Evolutionary conservation across 345 rosid genomes (phyloP).

Genomic region (Hevea brasiliensis): DNA sequence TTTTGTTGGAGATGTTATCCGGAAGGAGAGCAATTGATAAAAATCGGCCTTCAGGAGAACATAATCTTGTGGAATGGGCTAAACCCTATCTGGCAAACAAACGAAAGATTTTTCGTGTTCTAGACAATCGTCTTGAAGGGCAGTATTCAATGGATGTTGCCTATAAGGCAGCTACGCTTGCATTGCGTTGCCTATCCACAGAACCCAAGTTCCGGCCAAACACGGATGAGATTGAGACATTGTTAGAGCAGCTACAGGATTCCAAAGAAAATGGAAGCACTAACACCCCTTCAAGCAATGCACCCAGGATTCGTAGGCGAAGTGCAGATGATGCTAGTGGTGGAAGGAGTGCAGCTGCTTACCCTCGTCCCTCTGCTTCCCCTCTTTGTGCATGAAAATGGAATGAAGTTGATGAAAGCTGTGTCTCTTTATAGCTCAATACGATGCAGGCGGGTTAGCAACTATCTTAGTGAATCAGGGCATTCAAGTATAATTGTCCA

Average conservation of each 20-base stretch:
- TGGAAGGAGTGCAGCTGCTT: constrained; percentile 35
- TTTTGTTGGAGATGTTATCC: constrained; percentile 83
- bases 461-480: neutral
- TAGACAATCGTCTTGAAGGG: constrained; percentile 82
- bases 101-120: constrained; percentile 61
- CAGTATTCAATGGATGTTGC: constrained; percentile 74
- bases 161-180: constrained; percentile 56
- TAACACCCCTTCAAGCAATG: constrained; percentile 19
- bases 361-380: constrained; percentile 78
- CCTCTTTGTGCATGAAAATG: constrained; percentile 55
- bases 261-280: constrained; percentile 37
- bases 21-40: constrained; percentile 88
- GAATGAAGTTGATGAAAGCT: neutral
- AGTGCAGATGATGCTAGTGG: constrained; percentile 56
- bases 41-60: constrained; percentile 87
- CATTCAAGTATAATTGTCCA: constrained; percentile 4
- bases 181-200: constrained; percentile 61
- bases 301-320: constrained; percentile 49
- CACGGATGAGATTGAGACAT: constrained; percentile 72
- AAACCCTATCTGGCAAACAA: constrained; percentile 79
- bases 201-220: constrained; percentile 70
- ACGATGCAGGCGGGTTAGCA: neutral
- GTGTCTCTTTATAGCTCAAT: neutral
- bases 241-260: constrained; percentile 54
- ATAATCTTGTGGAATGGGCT: constrained; percentile 91